Evolutionary conservation across 1,284 basidiomycete species (phyloP), one percentile per base, ranked within the genome.

Genomic region (Volvariella volvacea): DNA sequence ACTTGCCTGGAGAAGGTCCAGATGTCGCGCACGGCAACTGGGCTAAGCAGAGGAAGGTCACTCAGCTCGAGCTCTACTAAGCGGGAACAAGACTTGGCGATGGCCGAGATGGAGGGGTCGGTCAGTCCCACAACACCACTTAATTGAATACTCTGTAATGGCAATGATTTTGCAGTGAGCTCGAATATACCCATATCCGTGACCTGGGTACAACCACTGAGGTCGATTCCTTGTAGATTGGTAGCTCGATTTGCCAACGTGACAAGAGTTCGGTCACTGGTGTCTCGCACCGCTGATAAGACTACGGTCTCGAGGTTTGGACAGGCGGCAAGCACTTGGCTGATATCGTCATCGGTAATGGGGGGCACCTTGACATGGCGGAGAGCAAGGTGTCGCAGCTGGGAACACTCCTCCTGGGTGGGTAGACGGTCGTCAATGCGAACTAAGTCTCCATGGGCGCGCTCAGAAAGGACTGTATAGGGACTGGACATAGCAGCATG

Each of bases 51-150:
- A n/a, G 81, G 75, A 44, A 90, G 80, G 50, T 79, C 72, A 51
- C 80, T 81, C 7, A 95, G 65, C 58, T 96, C 92, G 49, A 94
- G 72, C 62, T 95, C 92, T 45, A 88, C 69, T 12, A 96, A 74
- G 43, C 80, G 75, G 1, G 88, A 81, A 56, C 91, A 92, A 14
- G 79, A 71, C 43, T 78, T 80, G 4, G 83, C 83, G 49, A 96
- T 74, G 10, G 78, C 74, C 42, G 82, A 81, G 44, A 96, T 71
- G 3, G 85, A 78, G 2, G 72, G 69, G 56, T 92, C 88, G 2
- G 89, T 92, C 33, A 95, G 60, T 31, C 76, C 72, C 20, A 73
- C 71, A 45, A 87, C 74, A 15, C 79, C 78, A 52, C 78, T 83
- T 37, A 93, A 63, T 52, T 83, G 83, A 50, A 93, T 71, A 74